These are phyloP conservation scores for Scleroderma bovista DNA, from an alignment of 768 basidiomycete genomes.

Conservation along the genomic window DNA sequence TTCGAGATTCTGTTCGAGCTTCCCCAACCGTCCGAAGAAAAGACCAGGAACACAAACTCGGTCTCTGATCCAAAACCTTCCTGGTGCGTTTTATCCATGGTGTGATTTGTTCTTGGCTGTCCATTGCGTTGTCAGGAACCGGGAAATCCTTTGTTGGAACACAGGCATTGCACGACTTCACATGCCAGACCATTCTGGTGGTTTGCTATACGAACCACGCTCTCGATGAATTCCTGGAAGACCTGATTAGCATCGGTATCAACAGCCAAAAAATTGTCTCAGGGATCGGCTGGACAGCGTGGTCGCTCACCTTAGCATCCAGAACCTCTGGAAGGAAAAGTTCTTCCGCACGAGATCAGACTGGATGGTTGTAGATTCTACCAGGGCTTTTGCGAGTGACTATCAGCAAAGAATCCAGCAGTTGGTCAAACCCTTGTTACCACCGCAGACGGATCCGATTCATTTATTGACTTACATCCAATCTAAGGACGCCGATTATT, in stretches of 20 bases:
- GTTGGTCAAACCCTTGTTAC: slow-evolving; percentile 25
- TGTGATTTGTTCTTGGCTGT: not conserved
- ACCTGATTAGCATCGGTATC: slow-evolving; percentile 60
- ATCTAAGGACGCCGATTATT: slow-evolving; percentile 43
- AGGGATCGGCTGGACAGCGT: slow-evolving; percentile 47
- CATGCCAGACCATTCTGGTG: slow-evolving; percentile 50
- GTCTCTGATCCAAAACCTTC: slow-evolving; percentile 66
- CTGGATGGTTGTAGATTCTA: slow-evolving; percentile 37
- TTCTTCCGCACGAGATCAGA: no score
- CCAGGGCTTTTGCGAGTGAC: slow-evolving; percentile 21
- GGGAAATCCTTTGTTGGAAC: slow-evolving; percentile 74
- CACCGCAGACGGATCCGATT: slow-evolving; percentile 10
- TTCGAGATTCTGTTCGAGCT: no score
- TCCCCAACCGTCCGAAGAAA: no score
- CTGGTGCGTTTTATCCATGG: slow-evolving; percentile 38
- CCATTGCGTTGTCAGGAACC: slow-evolving; percentile 42
- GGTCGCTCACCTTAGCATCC: no score
- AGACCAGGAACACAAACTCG: no score
- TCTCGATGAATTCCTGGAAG: slow-evolving; percentile 63
- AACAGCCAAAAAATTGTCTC: slow-evolving; percentile 42
- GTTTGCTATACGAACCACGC: no score
- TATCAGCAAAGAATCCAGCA: slow-evolving; percentile 18
- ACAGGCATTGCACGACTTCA: slow-evolving; percentile 46
- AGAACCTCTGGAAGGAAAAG: no score
- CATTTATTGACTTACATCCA: slow-evolving; percentile 45